A percentile compares a stretch with the other conserved stretches of the same genome.
phyloP scores from a whole-genome alignment of 1,284 basidiomycete genomes.

The Xanthoconium separans region DNA sequence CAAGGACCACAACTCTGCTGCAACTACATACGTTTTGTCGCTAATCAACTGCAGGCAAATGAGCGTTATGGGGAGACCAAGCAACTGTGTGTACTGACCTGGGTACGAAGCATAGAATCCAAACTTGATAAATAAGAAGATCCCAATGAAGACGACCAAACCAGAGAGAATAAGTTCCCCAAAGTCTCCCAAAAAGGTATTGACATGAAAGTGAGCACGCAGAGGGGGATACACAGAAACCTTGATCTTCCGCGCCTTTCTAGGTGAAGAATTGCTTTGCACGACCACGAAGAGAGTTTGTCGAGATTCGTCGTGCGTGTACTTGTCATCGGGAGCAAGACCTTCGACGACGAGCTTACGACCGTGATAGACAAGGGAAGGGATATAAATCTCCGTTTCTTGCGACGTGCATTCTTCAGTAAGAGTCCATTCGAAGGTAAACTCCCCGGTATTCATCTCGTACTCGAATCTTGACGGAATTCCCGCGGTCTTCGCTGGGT shows the following conservation, averaged over 20 bases:
- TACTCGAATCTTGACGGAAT: slow-evolving; percentile 67
- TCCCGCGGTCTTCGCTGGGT: slow-evolving; percentile 77
- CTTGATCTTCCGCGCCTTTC: slow-evolving; percentile 45
- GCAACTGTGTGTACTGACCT: background rate
- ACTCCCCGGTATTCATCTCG: slow-evolving; percentile 66
- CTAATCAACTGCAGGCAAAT: no score
- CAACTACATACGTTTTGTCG: no score
- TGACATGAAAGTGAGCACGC: slow-evolving; percentile 50
- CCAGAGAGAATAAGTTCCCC: slow-evolving; percentile 40
- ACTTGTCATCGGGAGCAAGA: slow-evolving; percentile 45
- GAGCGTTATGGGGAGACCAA: background rate
- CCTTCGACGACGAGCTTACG: slow-evolving; percentile 59
- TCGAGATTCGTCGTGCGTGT: slow-evolving; percentile 52
- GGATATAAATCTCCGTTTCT: slow-evolving; percentile 82
- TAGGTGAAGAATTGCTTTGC: slow-evolving; percentile 42
- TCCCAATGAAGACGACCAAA: slow-evolving; percentile 34
- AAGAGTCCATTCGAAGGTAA: slow-evolving; percentile 60
- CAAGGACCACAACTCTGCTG: no score
- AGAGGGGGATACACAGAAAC: slow-evolving; percentile 58
- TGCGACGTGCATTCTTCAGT: slow-evolving; percentile 40
- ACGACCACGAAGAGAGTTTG: slow-evolving; percentile 70
- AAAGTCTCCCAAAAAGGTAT: slow-evolving; percentile 66
- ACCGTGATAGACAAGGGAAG: slow-evolving; percentile 56
- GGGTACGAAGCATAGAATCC: slow-evolving; percentile 25
- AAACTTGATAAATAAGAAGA: slow-evolving; percentile 34